Conservation (phyloP, 2,329 filamentous ascomycete genomes). For the Cladosporium austrohemisphaericum region DNA sequence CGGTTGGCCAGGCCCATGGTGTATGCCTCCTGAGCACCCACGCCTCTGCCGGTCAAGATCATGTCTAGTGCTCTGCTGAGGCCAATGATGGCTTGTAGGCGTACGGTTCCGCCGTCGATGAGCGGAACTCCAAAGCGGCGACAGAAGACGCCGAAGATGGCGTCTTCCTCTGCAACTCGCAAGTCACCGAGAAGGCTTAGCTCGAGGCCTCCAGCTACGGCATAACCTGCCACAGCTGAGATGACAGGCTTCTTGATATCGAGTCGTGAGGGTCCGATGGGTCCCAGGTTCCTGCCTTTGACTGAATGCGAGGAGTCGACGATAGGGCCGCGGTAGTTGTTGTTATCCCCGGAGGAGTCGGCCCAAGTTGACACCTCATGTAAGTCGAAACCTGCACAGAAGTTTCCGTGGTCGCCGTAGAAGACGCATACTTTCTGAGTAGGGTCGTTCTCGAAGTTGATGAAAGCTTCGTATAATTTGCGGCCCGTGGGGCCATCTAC, state of each 20-base stretch:
- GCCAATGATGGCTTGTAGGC: conserved; percentile 50
- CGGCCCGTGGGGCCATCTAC: conserved; percentile 48
- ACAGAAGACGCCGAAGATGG: conserved; percentile 55
- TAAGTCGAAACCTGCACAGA: conserved; percentile 55
- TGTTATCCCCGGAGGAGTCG: conserved; percentile 23
- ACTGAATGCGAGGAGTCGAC: conserved; percentile 32
- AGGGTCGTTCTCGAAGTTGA: conserved; percentile 48
- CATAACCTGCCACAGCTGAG: conserved; percentile 49
- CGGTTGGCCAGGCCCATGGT: conserved; percentile 52
- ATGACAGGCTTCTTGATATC: conserved; percentile 52
- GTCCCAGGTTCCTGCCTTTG: conserved; percentile 40
- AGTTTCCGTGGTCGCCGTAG: conserved; percentile 45
- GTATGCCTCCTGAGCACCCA: conserved; percentile 49
- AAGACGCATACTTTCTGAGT: conserved; percentile 53
- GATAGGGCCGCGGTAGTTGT: neutral
- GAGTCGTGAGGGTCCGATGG: conserved; percentile 53
- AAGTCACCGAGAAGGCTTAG: conserved; percentile 52
- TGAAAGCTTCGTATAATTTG: conserved; percentile 48
- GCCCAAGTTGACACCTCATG: conserved; percentile 34
- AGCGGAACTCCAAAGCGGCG: conserved; percentile 52
- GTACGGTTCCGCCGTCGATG: conserved; percentile 52
- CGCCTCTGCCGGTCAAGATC: conserved; percentile 52
- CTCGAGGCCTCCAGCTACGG: conserved; percentile 54
- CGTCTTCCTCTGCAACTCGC: conserved; percentile 51
- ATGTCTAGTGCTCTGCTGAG: conserved; percentile 54